Conservation (phyloP, 345 rosid genomes). For the Laguncularia racemosa region DNA sequence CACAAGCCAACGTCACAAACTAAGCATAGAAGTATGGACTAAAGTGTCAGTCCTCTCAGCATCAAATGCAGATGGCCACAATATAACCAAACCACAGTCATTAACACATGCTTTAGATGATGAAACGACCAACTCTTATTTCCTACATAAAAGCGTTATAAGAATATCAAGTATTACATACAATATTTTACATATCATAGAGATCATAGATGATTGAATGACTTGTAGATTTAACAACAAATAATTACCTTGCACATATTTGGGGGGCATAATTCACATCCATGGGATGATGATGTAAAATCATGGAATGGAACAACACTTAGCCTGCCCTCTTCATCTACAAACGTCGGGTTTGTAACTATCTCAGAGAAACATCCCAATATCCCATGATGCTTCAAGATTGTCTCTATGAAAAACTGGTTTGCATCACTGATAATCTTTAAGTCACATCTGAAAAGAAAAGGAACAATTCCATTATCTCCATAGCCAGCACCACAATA, state of each 20-base stretch:
- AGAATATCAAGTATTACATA: too few species aligned
- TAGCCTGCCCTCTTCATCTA: conserved; percentile 47
- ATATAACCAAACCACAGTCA: too few species aligned
- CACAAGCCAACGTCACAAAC: too few species aligned
- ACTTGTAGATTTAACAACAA: background rate
- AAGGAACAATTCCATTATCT: conserved; percentile 1
- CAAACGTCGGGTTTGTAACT: conserved; percentile 43
- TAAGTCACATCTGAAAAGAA: conserved; percentile 52
- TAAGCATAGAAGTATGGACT: too few species aligned
- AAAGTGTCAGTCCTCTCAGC: too few species aligned
- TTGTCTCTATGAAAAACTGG: conserved; percentile 67
- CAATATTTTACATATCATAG: too few species aligned
- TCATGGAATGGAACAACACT: conserved; percentile 53
- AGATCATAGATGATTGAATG: too few species aligned
- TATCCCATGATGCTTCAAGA: conserved; percentile 55
- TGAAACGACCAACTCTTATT: too few species aligned
- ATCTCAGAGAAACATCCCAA: conserved; percentile 60
- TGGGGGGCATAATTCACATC: conserved; percentile 55
- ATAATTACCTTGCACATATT: conserved; percentile 69
- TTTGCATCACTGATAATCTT: conserved; percentile 83
- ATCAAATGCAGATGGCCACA: too few species aligned
- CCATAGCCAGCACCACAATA: background rate
- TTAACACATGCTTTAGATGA: too few species aligned
- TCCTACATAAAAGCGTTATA: too few species aligned
- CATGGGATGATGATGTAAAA: conserved; percentile 35